Evolutionary conservation across 73 alveolate genomes (phyloP), one percentile per base, ranked within the genome.

Genomic region (Tetrahymena malaccensis): DNA sequence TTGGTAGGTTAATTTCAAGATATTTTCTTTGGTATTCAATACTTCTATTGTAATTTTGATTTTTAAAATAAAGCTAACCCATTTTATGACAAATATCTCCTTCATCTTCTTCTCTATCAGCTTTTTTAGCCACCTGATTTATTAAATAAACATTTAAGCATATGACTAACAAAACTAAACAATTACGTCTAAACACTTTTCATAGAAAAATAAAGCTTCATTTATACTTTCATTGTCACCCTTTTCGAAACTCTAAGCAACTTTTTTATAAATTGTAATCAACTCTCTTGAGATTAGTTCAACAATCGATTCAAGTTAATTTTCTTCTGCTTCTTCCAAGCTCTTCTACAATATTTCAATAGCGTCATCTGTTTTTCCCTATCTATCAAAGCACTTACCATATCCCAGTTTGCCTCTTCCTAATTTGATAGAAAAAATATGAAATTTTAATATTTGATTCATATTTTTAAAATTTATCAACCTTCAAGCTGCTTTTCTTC

Each of bases 251-350:
- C 43, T 95, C 21, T 50, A 35, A 11, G 97, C 97, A 94, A 95
- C 94, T 89, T 94, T 95, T 34, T 95, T 85, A 43, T 95, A 95
- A 27, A 95, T 95, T 38, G 93, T 85, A 11, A 95, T 95, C 57
- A 95, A 89, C 43, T 95, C 95, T n/a, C 93, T 89, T 37, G 97
- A 95, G 85, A 95, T 95, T n/a, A 85, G 89, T 95, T 95, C 97
- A 34, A 89, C 95, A 34, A 95, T 93, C 1, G 95, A 50, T 25
- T 95, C 97, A 27, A 95, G 55, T 34, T 89, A 56, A 34, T 34
- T 50, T 95, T 95, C 93, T 89, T 95, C 97, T 4, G 95, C 93
- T 34, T 85, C 37, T 95, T 95, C 94, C 93, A 85, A 84, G 84
- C 97, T 95, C 22, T 95, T 94, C 55, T 95, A 94, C 21, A 95